Evolutionary conservation across 1,284 basidiomycete genomes (phyloP), one percentile per base, ranked within the genome.

Genomic region (Ganoderma sinense): DNA sequence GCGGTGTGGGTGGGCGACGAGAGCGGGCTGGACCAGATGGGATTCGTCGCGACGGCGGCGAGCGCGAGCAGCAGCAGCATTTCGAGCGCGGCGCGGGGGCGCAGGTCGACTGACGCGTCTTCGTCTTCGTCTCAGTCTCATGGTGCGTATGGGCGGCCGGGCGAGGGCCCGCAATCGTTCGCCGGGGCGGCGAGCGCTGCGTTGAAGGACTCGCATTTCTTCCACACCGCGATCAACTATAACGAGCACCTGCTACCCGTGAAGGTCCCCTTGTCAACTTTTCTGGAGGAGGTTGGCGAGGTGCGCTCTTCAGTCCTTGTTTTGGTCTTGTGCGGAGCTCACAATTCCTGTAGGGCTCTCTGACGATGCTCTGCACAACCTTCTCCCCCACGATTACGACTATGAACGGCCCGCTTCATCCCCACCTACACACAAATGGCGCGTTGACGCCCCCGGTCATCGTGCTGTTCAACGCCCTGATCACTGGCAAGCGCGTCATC

Each of bases 251-350:
- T 89, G 26, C 81, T 97, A 41, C 96, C 96, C 13, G 95, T 97
- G 76, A 91, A 94, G 76, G 89, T 97, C 77, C 96, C 96, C 1
- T 83, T 97, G 65, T 88, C 90, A 16, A 93, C 92, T 1, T 97
- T 97, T 78, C 87, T 94, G 0, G 95, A 97, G 79, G 97, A 99
- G 85, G 95, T 99, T 66, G 97, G 97, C 66, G 97, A 98, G 80
- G 96, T 97, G 78, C 80, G 92, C 85, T 72, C 0, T 5, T 20
- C 16, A 5, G 36, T 39, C 11, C 4, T 61, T 26, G 13, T 26
- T 18, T 41, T n/a, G 18, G n/a, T 23, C 33, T 33, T 36, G 26
- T 18, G 8, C 18, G 26, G 62, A 64, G 11, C 62, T 64, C n/a
- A 59, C 29, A 43, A 1, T 3, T 18, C 18, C 65, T 26, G 0